phyloP scores from a whole-genome alignment of 345 rosid species.

The Gossypioides kirkii region DNA sequence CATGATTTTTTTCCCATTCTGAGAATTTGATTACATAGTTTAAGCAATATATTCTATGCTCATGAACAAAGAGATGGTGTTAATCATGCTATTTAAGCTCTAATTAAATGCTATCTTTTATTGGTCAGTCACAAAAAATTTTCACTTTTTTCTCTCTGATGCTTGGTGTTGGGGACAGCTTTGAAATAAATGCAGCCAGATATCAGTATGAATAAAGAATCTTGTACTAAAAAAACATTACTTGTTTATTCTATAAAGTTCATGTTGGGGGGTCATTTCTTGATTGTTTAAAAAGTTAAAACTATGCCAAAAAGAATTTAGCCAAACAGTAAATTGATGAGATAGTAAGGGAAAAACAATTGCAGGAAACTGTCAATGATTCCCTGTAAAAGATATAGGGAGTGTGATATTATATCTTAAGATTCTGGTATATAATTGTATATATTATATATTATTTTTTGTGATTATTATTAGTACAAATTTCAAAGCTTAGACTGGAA shows the following conservation, averaged over 20 bases:
- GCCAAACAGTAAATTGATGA: neutral
- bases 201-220: neutral
- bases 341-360: neutral
- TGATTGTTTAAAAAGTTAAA: neutral
- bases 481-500: neutral
- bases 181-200: slow-evolving; percentile 6
- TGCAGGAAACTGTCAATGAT: slow-evolving; percentile 1
- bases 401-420: neutral
- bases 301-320: neutral
- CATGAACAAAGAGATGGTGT: neutral
- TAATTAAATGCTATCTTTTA: neutral
- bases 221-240: neutral
- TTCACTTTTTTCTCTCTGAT: neutral
- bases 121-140: neutral
- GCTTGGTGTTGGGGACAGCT: neutral
- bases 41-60: no score
- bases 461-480: neutral
- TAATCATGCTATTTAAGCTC: neutral
- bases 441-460: neutral
- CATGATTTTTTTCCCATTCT: neutral
- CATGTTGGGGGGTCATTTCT: neutral
- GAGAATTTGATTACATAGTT: neutral
- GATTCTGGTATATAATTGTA: neutral
- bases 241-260: neutral
- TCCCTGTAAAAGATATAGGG: neutral